Evolutionary conservation across 768 basidiomycete species (phyloP), one percentile per base, ranked within the genome.

Genomic region (Podaxis rugospora): DNA sequence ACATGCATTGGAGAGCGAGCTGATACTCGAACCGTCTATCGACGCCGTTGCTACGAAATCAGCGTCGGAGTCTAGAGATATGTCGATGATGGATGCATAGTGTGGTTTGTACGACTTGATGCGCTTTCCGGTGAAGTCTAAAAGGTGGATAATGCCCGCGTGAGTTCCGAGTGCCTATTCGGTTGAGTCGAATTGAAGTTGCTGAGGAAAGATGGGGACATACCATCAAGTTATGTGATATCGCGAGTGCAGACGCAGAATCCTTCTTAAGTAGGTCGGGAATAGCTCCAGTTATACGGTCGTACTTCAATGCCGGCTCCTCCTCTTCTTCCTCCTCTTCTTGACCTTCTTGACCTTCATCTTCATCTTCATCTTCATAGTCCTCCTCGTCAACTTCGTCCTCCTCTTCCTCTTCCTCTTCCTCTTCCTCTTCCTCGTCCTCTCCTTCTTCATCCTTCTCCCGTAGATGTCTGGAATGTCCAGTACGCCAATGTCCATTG

Each of bases 11-110:
- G 32, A 39, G 53, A 42, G 39, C 5, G 5, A 47, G 40, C n/a
- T 21, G 56, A 27, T 11, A 25, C 11, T 68, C 84, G 75, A 71
- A 93, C 96, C 96, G 74, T 99, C 96, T 64, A 96, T 86, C 3
- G 93, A 94, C 0, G 95, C 90, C 5, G 93, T 95, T 1, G 89
- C 94, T 5, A 98, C 84, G 67, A 94, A 98, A 61, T 97, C 94
- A 35, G 85, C 88, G 0, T 89, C 90, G 57, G 80, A 76, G 70
- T 98, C 95, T 68, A 98, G 80, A 52, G 82, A 83, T 39, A 98
- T 87, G 69, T 94, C 94, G 60, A 86, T 83, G 58, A 98, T 80
- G 10, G 92, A 92, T 0, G 95, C 95, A 36, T 85, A 78, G 69
- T 99, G 97, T 1, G 91, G 92, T 68, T 93, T 89, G 73, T 88